phyloP scores from a whole-genome alignment of 495 filamentous ascomycete genomes.

The Podospora australis region DNA sequence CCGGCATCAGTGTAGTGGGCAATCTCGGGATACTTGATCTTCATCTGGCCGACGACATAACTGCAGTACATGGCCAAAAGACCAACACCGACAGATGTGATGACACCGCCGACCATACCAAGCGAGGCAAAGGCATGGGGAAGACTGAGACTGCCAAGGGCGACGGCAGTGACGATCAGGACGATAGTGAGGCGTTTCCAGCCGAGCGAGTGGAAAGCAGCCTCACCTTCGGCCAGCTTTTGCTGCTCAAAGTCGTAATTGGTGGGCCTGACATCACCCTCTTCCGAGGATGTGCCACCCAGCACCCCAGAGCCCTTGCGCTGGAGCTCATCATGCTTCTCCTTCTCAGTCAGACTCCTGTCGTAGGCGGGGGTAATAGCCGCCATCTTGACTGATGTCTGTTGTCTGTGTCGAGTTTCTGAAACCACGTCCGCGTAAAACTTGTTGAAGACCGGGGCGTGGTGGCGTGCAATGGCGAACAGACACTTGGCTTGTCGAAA shows the following conservation, averaged over 20 bases:
- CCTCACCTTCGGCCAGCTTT: constrained; percentile 31
- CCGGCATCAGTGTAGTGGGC: constrained; percentile 68
- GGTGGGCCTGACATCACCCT: constrained; percentile 16
- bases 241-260: constrained; percentile 32
- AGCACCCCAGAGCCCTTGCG: background rate
- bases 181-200: constrained; percentile 49
- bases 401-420: background rate
- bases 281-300: constrained; percentile 2
- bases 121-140: constrained; percentile 58
- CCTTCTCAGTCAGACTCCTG: background rate
- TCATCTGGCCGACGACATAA: constrained; percentile 73
- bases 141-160: constrained; percentile 61
- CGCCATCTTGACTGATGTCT: background rate
- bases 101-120: constrained; percentile 52
- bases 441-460: background rate
- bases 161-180: constrained; percentile 69
- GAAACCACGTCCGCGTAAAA: background rate
- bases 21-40: constrained; percentile 63
- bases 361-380: background rate
- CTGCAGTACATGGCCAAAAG: constrained; percentile 68
- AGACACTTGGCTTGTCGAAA: background rate
- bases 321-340: background rate
- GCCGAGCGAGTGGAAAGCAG: constrained; percentile 38
- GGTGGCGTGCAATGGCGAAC: background rate
- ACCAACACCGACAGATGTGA: constrained; percentile 56